Percentiles rank a stretch among this genome's conserved stretches.
phyloP scores from a whole-genome alignment of 116 monocot genomes.

The Cymodocea nodosa region DNA sequence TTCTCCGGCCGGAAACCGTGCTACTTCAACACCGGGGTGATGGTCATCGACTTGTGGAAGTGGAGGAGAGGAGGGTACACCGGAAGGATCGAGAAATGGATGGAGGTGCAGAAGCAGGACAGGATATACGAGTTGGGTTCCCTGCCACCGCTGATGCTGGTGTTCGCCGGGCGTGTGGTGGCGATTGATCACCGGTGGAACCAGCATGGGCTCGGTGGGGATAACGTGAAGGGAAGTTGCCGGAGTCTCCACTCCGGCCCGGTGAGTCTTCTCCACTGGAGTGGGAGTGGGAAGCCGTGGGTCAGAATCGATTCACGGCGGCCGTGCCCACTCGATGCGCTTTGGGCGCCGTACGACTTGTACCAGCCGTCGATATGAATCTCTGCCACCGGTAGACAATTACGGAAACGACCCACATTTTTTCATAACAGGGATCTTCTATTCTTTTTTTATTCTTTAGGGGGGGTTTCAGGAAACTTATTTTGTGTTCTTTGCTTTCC shows the following conservation, averaged over 20 bases:
- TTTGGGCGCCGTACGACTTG: slow-evolving; percentile 47
- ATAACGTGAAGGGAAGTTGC: slow-evolving; percentile 24
- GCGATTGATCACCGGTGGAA: slow-evolving; percentile 36
- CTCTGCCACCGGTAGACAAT: too few species aligned
- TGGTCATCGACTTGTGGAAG: slow-evolving; percentile 38
- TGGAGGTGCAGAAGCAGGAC: slow-evolving; percentile 21
- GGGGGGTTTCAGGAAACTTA: too few species aligned
- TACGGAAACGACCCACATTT: too few species aligned
- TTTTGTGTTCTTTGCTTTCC: too few species aligned
- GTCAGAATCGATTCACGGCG: slow-evolving; percentile 25
- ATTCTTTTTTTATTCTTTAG: too few species aligned
- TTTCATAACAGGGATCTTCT: too few species aligned
- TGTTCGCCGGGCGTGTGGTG: slow-evolving; percentile 30
- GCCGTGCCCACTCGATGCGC: slow-evolving; percentile 33
- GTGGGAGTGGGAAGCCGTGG: slow-evolving; percentile 52
- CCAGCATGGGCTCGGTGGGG: slow-evolving; percentile 30
- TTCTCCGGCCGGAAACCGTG: slow-evolving; percentile 25
- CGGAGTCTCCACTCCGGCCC: slow-evolving; percentile 31
- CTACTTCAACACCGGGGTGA: slow-evolving; percentile 35
- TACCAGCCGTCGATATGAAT: not conserved
- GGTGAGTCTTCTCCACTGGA: slow-evolving; percentile 51
- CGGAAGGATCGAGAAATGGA: slow-evolving; percentile 24
- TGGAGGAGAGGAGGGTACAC: slow-evolving; percentile 21
- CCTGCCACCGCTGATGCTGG: slow-evolving; percentile 28
- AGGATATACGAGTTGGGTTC: slow-evolving; percentile 39